Conservation (phyloP, 1,284 basidiomycete genomes). For the Microbotryum silenes-acaulis region DNA sequence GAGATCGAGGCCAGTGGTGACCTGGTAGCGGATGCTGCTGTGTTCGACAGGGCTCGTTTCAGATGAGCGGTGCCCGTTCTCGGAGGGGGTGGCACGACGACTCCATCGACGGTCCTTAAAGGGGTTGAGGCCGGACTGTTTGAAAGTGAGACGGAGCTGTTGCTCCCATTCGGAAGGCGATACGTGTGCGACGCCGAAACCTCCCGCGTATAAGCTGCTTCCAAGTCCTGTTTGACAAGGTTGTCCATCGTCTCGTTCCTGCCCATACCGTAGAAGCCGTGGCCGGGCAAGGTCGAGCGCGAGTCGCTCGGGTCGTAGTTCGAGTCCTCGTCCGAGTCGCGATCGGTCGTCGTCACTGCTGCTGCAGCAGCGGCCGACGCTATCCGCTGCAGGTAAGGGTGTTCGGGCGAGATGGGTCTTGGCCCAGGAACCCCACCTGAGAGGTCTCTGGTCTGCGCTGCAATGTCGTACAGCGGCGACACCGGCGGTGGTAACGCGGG, state of each 20-base stretch:
- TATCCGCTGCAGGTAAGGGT: too few species aligned
- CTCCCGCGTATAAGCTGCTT: neutral
- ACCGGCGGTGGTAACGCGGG: too few species aligned
- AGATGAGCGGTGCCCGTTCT: conserved; percentile 1
- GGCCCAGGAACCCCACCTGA: too few species aligned
- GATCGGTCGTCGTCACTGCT: neutral
- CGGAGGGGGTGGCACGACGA: neutral
- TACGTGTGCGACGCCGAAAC: too few species aligned
- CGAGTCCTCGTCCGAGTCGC: conserved; percentile 15
- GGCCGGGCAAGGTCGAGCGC: neutral
- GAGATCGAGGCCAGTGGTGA: neutral
- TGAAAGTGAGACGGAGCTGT: neutral
- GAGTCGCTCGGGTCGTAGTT: conserved; percentile 16
- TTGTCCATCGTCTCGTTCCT: conserved; percentile 41
- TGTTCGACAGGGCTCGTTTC: neutral
- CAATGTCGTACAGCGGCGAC: too few species aligned
- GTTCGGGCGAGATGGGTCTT: too few species aligned
- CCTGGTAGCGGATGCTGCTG: neutral
- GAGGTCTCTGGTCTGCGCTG: too few species aligned
- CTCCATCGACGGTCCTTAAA: neutral
- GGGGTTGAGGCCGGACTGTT: neutral
- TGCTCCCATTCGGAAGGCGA: too few species aligned
- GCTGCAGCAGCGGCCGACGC: too few species aligned
- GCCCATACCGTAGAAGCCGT: conserved; percentile 36
- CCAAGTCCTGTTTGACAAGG: neutral